Evolutionary conservation across 2,329 filamentous ascomycete species (phyloP).

Genomic region (Fusarium poae): DNA sequence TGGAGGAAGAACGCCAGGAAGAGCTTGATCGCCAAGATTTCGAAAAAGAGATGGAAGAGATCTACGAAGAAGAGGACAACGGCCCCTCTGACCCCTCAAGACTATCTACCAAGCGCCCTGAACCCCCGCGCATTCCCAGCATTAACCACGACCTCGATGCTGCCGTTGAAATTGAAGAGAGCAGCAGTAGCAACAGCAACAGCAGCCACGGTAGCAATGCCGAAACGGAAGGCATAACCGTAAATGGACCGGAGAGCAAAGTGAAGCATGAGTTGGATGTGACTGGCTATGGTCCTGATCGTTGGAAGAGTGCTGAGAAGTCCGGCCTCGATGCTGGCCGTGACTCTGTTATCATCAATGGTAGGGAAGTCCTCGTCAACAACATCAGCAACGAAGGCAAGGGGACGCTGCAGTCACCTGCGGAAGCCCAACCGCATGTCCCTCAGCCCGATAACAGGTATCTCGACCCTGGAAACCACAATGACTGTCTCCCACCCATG

Average conservation of each 20-base stretch:
- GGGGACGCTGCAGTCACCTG: conserved; percentile 64
- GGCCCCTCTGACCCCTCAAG: conserved; percentile 33
- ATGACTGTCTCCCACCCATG: conserved; percentile 69
- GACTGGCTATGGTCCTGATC: conserved; percentile 81
- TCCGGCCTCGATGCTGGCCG: conserved; percentile 73
- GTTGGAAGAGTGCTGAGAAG: conserved; percentile 75
- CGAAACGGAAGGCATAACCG: conserved; percentile 28
- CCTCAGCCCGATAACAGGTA: conserved; percentile 50
- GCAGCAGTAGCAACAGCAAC: conserved; percentile 25
- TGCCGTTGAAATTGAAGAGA: conserved; percentile 55
- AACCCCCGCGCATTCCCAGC: conserved; percentile 58
- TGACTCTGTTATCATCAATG: conserved; percentile 76
- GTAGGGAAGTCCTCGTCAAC: conserved; percentile 78
- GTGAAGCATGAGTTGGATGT: conserved; percentile 78
- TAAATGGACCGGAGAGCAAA: conserved; percentile 66
- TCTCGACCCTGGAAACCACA: conserved; percentile 54
- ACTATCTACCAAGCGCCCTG: conserved; percentile 54
- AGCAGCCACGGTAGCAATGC: conserved; percentile 7
- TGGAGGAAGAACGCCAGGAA: conserved; percentile 79
- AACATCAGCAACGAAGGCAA: conserved; percentile 73
- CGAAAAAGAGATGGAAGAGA: conserved; percentile 71
- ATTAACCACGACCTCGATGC: conserved; percentile 76
- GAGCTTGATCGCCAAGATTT: conserved; percentile 72
- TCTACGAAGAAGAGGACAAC: conserved; percentile 66
- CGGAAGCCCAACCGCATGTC: conserved; percentile 50